Percentiles rank a stretch among this genome's conserved stretches.
Evolutionary conservation across 768 basidiomycete species (phyloP).

Genomic region (Megacollybia marginata): DNA sequence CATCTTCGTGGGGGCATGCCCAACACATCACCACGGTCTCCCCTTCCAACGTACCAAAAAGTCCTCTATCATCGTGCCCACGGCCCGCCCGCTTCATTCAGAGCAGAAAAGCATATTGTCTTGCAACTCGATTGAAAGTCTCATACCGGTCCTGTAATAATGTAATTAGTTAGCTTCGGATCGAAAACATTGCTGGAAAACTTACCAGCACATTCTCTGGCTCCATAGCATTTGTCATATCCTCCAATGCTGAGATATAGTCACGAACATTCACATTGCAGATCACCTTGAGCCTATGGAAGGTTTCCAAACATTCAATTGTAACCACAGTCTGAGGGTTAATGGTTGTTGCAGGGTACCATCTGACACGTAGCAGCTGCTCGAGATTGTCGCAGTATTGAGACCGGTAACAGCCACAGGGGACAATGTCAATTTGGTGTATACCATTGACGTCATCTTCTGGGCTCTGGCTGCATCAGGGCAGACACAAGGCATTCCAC

Average conservation of each 20-base stretch:
- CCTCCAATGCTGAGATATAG: slow-evolving; percentile 2
- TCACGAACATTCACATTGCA: slow-evolving; percentile 4
- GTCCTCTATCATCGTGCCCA: background rate
- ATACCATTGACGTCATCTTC: background rate
- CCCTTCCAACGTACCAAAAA: slow-evolving; percentile 2
- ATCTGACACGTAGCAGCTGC: slow-evolving; percentile 1
- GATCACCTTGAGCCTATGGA: background rate
- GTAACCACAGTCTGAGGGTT: slow-evolving; percentile 4
- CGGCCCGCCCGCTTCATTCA: slow-evolving; percentile 6
- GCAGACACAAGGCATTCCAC: background rate
- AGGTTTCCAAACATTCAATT: background rate
- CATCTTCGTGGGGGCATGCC: slow-evolving; percentile 9
- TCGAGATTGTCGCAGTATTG: background rate
- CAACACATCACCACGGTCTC: slow-evolving; percentile 2
- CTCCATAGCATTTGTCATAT: background rate
- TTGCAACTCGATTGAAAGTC: slow-evolving; percentile 1
- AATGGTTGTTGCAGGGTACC: slow-evolving; percentile 5
- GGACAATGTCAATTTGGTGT: background rate
- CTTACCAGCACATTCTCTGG: background rate
- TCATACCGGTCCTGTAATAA: background rate
- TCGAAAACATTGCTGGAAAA: background rate
- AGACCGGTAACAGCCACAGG: background rate
- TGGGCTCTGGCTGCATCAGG: background rate
- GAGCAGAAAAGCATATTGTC: slow-evolving; percentile 5
- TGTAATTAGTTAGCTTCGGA: slow-evolving; percentile 1